A percentile compares a stretch with the other conserved stretches of the same genome.
phyloP scores from a whole-genome alignment of 345 rosid genomes.

The Gossypium australe region DNA sequence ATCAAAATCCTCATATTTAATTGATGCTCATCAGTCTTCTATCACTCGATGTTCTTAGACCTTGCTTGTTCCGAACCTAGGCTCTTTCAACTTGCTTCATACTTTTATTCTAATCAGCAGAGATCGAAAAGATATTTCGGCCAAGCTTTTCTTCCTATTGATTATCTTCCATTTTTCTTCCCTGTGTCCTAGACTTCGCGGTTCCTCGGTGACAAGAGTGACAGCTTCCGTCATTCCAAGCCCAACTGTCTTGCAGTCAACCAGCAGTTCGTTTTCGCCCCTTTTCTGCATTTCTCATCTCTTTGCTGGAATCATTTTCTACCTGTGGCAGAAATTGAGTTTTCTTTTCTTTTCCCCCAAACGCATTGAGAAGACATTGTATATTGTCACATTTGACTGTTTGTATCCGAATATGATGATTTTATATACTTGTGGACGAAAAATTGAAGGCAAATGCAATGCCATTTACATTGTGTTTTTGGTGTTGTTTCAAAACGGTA shows the following conservation, averaged over 20 bases:
- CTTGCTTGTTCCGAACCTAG: slow-evolving; percentile 1
- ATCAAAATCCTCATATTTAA: not conserved
- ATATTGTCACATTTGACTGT: no score
- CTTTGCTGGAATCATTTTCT: not conserved
- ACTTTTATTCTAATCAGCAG: slow-evolving; percentile 8
- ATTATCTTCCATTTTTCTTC: slow-evolving; percentile 26
- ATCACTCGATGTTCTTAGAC: slow-evolving; percentile 6
- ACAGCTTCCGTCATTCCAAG: slow-evolving; percentile 19
- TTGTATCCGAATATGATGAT: no score
- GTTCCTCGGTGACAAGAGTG: slow-evolving; percentile 63
- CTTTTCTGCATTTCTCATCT: slow-evolving; percentile 9
- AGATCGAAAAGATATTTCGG: not conserved
- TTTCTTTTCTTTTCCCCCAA: not conserved
- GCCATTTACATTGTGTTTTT: no score
- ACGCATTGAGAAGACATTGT: no score
- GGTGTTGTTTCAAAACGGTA: no score
- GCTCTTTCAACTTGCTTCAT: not conserved
- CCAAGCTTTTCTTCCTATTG: slow-evolving; percentile 21
- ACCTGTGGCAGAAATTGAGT: not conserved
- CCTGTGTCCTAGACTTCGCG: slow-evolving; percentile 53
- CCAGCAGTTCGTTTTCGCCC: slow-evolving; percentile 15
- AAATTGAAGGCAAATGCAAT: no score
- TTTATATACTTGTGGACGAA: no score
- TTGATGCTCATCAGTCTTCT: not conserved
- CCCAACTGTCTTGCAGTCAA: not conserved